Base-by-base conservation (phyloP, 306 rosid genomes). In the Pterocarpus santalinus region DNA sequence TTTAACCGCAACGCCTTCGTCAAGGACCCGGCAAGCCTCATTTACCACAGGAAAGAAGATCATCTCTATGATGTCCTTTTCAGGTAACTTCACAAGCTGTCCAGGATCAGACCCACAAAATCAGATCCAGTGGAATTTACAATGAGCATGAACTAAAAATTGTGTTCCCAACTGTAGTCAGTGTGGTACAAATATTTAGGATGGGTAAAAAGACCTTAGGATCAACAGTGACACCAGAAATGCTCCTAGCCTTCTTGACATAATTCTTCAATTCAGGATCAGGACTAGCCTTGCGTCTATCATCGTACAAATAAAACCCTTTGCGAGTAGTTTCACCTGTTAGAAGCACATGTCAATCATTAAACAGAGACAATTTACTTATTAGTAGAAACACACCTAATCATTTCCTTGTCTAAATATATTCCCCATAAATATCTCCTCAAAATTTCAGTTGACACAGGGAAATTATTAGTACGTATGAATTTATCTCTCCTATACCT, bases 1-100 rank as follows among this genome's bases (percentile, higher is more conserved):
- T 86, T 95, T 95, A 58, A 93, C 94, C 15, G 90, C 96, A 75
- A 95, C 92, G 43, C 99, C 98, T 84, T 95, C 99, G 15, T 91
- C 99, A 51, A 91, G 97, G 64, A 95, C 96, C 33, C 98, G 94
- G 33, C 99, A 95, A 2, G 99, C 97, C 88, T 95, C 99, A 38
- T 95, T 95, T 81, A 95, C 98, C 86, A 95, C 97, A 1, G 99
- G 98, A 83, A 95, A 92, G 87, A 95, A 93, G 69, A 90, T 68
- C 99, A 93, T 95, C 85, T 95, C 99, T 68, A 95, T 88, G 33
- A 95, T 87, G 70, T 95, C 99, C 90, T 86, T 89, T 60, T 87
- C 98, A 16, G 90, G 36, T 82, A 95, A 77, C 87, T 90, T 93
- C 35, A 16, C 86, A 46, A 95, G 85, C 99, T 95, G 92, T 65